phyloP scores from a whole-genome alignment of 805 yeast species.

The Wickerhamiella brachini region DNA sequence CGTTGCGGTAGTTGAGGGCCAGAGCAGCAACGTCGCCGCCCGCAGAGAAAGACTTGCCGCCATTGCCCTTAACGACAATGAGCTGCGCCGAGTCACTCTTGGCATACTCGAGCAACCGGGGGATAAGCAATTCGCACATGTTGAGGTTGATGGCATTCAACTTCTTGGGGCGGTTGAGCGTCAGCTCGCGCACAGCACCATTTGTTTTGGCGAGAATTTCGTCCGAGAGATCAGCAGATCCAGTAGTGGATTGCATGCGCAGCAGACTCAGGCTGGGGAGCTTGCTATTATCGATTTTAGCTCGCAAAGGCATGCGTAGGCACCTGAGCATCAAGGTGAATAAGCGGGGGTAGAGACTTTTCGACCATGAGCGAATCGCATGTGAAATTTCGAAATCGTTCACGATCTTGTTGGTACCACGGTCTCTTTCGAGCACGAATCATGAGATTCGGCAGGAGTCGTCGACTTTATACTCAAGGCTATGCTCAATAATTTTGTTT shows the following conservation, averaged over 20 bases:
- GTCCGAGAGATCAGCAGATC: conserved; percentile 13
- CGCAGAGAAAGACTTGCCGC: conserved; percentile 68
- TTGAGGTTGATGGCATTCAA: conserved; percentile 69
- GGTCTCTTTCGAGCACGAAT: too few species aligned
- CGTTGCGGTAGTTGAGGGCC: conserved; percentile 29
- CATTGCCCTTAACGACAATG: conserved; percentile 51
- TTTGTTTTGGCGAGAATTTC: conserved; percentile 53
- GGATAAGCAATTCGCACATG: conserved; percentile 61
- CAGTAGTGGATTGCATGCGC: background rate
- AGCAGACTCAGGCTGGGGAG: background rate
- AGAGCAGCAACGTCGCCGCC: conserved; percentile 91
- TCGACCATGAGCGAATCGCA: background rate
- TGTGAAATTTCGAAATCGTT: background rate
- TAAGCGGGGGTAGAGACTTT: background rate
- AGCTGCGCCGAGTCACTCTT: conserved; percentile 52
- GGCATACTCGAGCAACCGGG: conserved; percentile 63
- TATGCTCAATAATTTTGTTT: too few species aligned
- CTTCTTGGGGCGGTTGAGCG: conserved; percentile 67
- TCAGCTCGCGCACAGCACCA: conserved; percentile 56
- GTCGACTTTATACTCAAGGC: too few species aligned
- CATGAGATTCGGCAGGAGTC: too few species aligned
- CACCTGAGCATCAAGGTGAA: background rate
- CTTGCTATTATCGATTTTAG: conserved; percentile 16
- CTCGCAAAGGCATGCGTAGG: conserved; percentile 24
- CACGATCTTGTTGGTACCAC: too few species aligned